Evolutionary conservation across 129 eudicot genomes (phyloP), one percentile per base, ranked within the genome.

Genomic region (Flaveria robusta): DNA sequence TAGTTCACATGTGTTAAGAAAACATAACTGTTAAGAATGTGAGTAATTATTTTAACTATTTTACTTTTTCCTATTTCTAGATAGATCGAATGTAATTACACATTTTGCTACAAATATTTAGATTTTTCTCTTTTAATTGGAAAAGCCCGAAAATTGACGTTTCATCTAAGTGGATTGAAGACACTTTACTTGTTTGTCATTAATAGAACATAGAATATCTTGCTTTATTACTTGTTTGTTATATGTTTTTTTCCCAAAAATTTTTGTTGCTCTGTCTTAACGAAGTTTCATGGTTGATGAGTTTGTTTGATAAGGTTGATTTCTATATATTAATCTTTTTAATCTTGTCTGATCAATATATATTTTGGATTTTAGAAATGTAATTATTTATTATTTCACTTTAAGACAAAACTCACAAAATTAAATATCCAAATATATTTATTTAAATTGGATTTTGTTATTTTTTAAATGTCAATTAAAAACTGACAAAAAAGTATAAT

Each of bases 161-260:
- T 52, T 52, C 59, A 52, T 52, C 19, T 52, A 52, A 52, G 59
- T 18, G 59, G 59, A 52, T 7, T 15, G 59, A 12, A 52, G 59
- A 7, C 42, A 62, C 43, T 56, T 55, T 60, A 60, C 13, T 26
- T 60, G 67, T 60, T 60, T 27, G 42, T 60, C 67, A 20, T 26
- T 9, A 20, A 8, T 19, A 55, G n/a, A 26, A 10, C 66, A 59
- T 14, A 60, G 18, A 24, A 60, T 60, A 60, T 60, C 18, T 13
- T 60, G 13, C 39, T 60, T 13, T 4, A 7, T 4, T 11, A 10
- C 34, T 58, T 8, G 12, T 2, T 58, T 8, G 12, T 2, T 23
- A 22, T 0, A 55, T 9, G 0, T 34, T 34, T 20, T 20, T 8
- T 55, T 19, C 2, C 63, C 63, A 22, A 55, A 55, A 7, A 52